Evolutionary conservation across 306 rosid genomes (phyloP).

Genomic region (Bauhinia variegata): DNA sequence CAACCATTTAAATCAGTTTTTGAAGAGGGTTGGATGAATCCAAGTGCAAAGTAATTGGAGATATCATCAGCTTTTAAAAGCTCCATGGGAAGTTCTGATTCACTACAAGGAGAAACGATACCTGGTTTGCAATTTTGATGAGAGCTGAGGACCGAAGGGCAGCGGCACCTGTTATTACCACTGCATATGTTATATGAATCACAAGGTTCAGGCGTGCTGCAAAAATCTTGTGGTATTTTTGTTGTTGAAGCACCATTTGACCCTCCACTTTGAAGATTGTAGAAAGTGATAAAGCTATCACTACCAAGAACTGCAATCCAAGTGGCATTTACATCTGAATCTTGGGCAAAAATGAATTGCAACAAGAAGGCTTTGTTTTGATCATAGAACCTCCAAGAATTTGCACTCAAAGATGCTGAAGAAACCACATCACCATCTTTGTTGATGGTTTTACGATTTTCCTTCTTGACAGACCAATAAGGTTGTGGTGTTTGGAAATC

Average conservation of each 20-base stretch:
- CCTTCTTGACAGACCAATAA: constrained; percentile 81
- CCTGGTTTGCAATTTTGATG: constrained; percentile 63
- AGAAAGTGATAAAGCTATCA: constrained; percentile 75
- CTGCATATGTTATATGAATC: constrained; percentile 63
- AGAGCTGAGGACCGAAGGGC: constrained; percentile 74
- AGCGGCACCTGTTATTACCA: constrained; percentile 55
- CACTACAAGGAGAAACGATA: constrained; percentile 58
- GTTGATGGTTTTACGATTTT: constrained; percentile 57
- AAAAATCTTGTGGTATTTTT: constrained; percentile 61
- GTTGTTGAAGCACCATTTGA: constrained; percentile 43
- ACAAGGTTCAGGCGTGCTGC: constrained; percentile 80
- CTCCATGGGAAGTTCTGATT: constrained; percentile 31
- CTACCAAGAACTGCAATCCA: constrained; percentile 77
- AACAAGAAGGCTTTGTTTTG: constrained; percentile 55
- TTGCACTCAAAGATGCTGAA: constrained; percentile 56
- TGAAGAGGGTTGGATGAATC: constrained; percentile 57
- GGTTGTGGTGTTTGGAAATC: constrained; percentile 70
- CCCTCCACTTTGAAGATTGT: constrained; percentile 46
- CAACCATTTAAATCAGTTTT: constrained; percentile 65
- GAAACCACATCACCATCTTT: constrained; percentile 50
- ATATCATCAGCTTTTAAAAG: constrained; percentile 60
- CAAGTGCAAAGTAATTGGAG: constrained; percentile 70
- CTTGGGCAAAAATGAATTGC: constrained; percentile 62
- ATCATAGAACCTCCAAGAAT: constrained; percentile 87
- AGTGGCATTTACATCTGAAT: constrained; percentile 47